phyloP scores from a whole-genome alignment of 2,329 filamentous ascomycete species.

The Exserohilum turcica region DNA sequence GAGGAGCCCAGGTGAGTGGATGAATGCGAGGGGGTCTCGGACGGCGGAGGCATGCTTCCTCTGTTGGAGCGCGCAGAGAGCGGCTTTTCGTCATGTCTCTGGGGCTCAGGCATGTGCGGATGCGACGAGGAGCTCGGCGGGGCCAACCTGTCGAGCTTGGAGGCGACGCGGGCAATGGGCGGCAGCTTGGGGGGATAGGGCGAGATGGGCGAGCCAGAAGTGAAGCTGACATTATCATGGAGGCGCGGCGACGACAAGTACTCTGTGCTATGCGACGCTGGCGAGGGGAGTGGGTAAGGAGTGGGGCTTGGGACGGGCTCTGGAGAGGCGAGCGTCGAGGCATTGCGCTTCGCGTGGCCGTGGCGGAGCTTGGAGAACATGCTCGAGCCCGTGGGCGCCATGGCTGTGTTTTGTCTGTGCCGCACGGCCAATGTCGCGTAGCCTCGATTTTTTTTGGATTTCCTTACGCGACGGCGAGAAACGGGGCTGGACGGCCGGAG shows the following conservation, averaged over 20 bases:
- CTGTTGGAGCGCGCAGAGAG: constrained; percentile 26
- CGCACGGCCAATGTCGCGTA: constrained; percentile 25
- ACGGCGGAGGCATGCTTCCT: constrained; percentile 28
- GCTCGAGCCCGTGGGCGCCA: constrained; percentile 48
- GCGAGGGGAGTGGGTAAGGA: constrained; percentile 33
- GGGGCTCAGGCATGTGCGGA: constrained; percentile 17
- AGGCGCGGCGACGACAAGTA: constrained; percentile 40
- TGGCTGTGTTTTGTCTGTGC: constrained; percentile 24
- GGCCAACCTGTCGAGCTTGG: constrained; percentile 35
- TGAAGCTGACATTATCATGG: constrained; percentile 35
- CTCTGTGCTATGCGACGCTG: constrained; percentile 35
- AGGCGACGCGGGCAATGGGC: constrained; percentile 48
- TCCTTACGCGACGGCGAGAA: constrained; percentile 12
- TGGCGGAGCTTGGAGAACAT: constrained; percentile 50
- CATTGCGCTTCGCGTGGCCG: constrained; percentile 47
- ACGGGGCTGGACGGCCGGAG: constrained; percentile 1
- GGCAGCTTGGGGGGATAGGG: constrained; percentile 48
- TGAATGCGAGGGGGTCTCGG: constrained; percentile 25
- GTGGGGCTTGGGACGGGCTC: constrained; percentile 37
- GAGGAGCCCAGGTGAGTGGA: constrained; percentile 31
- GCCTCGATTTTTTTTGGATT: too few species aligned
- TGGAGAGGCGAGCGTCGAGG: constrained; percentile 42
- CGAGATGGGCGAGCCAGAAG: constrained; percentile 45
- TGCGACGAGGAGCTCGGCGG: constrained; percentile 19
- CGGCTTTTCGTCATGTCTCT: constrained; percentile 24